Evolutionary conservation across 2,329 filamentous ascomycete species (phyloP).

Genomic region (Tympanopsis confertula): DNA sequence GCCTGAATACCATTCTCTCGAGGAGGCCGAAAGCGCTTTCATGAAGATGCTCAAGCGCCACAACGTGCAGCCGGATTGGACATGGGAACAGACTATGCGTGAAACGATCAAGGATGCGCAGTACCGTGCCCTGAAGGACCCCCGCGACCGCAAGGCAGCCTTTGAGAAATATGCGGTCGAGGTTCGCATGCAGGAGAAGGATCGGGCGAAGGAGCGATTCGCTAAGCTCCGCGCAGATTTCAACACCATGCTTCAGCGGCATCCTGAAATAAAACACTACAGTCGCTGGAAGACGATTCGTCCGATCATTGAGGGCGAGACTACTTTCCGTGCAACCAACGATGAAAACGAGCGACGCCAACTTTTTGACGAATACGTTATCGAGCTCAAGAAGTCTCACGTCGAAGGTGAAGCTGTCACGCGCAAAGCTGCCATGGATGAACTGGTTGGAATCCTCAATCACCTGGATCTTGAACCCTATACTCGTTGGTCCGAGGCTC

Average conservation of each 20-base stretch:
- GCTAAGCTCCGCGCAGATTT: slow-evolving; percentile 89
- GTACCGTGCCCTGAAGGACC: slow-evolving; percentile 85
- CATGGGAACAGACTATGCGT: slow-evolving; percentile 81
- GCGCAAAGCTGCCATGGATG: slow-evolving; percentile 73
- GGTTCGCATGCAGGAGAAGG: slow-evolving; percentile 82
- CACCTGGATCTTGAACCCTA: slow-evolving; percentile 80
- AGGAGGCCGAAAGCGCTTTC: slow-evolving; percentile 89
- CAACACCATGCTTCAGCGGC: slow-evolving; percentile 86
- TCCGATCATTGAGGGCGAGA: slow-evolving; percentile 88
- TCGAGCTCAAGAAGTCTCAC: slow-evolving; percentile 71
- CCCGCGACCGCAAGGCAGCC: slow-evolving; percentile 76
- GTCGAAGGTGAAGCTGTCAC: slow-evolving; percentile 61
- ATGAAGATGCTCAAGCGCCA: slow-evolving; percentile 77
- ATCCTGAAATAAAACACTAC: slow-evolving; percentile 94
- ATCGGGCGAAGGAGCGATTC: slow-evolving; percentile 83
- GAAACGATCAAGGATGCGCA: slow-evolving; percentile 81
- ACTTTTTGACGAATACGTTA: slow-evolving; percentile 86
- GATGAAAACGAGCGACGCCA: slow-evolving; percentile 78
- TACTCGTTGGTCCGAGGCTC: slow-evolving; percentile 86
- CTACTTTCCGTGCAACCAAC: slow-evolving; percentile 83
- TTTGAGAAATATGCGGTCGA: slow-evolving; percentile 95
- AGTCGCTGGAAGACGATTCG: slow-evolving; percentile 94
- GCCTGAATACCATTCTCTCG: slow-evolving; percentile 65
- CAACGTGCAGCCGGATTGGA: slow-evolving; percentile 82
- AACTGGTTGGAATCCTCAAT: slow-evolving; percentile 67